Evolutionary conservation across 2,329 filamentous ascomycete species (phyloP).

Genomic region (Diaporthe helianthi): DNA sequence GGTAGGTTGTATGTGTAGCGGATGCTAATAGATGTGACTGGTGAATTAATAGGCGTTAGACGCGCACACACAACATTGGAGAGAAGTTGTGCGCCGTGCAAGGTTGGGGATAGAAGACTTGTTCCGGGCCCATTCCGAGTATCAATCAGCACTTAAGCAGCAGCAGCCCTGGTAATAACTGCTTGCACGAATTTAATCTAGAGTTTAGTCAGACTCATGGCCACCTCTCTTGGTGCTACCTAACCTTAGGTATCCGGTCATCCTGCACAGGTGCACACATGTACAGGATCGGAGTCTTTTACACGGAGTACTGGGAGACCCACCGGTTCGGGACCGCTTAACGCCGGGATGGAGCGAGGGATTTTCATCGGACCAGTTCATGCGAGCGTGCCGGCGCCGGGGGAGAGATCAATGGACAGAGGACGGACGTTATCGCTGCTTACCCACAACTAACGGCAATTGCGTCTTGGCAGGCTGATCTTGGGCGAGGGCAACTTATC

Average conservation of each 20-base stretch:
- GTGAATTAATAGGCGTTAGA: not conserved
- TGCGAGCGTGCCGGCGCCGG: constrained; percentile 10
- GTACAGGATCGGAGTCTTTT: constrained; percentile 8
- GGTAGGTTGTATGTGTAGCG: not conserved
- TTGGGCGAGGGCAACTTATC: constrained; percentile 16
- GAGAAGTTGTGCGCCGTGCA: too few relatives aligned
- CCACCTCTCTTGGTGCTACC: not conserved
- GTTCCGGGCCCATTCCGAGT: too few relatives aligned
- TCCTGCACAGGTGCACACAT: too few relatives aligned
- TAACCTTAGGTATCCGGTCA: too few relatives aligned
- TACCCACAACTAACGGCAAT: constrained; percentile 15
- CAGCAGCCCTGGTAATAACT: not conserved
- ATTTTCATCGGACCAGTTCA: constrained; percentile 23
- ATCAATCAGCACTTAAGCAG: too few relatives aligned
- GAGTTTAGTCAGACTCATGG: not conserved
- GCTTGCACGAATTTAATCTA: not conserved
- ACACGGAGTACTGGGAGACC: not conserved
- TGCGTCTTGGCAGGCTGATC: constrained; percentile 4
- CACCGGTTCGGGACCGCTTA: constrained; percentile 7
- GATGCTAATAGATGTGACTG: not conserved
- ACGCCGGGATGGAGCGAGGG: constrained; percentile 16
- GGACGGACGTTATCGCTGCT: constrained; percentile 9
- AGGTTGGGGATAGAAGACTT: too few relatives aligned
- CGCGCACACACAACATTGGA: not conserved
- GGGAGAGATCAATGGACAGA: constrained; percentile 14